Evolutionary conservation across 2,329 filamentous ascomycete species (phyloP).

Genomic region (Sphaceloma murrayae): DNA sequence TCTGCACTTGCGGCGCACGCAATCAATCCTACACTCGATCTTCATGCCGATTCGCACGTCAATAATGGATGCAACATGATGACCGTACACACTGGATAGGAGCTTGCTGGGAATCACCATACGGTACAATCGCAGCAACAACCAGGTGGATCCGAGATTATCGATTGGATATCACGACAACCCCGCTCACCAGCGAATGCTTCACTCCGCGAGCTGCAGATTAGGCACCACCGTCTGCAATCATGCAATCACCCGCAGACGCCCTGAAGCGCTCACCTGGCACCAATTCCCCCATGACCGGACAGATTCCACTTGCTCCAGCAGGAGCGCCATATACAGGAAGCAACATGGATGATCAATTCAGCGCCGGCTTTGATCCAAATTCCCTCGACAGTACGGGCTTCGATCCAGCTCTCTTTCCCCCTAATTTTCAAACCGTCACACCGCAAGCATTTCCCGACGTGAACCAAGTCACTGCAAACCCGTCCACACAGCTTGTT

Average conservation of each 20-base stretch:
- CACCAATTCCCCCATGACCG: constrained; percentile 6
- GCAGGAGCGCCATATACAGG: background rate
- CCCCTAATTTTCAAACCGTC: constrained; percentile 11
- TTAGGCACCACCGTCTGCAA: background rate
- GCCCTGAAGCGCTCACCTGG: constrained; percentile 10
- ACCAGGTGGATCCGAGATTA: too few species aligned
- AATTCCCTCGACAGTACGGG: constrained; percentile 11
- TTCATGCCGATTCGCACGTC: too few species aligned
- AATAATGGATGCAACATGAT: too few species aligned
- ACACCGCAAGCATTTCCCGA: constrained; percentile 8
- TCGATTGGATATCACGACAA: too few species aligned
- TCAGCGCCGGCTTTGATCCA: constrained; percentile 6
- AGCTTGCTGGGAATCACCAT: too few species aligned
- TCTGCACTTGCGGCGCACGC: too few species aligned
- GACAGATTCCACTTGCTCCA: constrained; percentile 7
- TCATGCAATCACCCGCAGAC: constrained; percentile 13
- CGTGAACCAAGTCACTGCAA: constrained; percentile 19
- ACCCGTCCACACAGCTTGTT: constrained; percentile 37
- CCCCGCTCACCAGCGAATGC: background rate
- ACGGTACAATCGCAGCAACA: too few species aligned
- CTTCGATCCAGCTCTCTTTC: constrained; percentile 15
- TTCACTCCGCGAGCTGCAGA: background rate
- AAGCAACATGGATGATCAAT: constrained; percentile 23
- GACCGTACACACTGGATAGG: too few species aligned
- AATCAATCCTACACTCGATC: too few species aligned